Percentiles rank a stretch among this genome's conserved stretches.
Evolutionary conservation across 2,329 filamentous ascomycete genomes (phyloP).

Genomic region (Dryadomyces quercivorus): DNA sequence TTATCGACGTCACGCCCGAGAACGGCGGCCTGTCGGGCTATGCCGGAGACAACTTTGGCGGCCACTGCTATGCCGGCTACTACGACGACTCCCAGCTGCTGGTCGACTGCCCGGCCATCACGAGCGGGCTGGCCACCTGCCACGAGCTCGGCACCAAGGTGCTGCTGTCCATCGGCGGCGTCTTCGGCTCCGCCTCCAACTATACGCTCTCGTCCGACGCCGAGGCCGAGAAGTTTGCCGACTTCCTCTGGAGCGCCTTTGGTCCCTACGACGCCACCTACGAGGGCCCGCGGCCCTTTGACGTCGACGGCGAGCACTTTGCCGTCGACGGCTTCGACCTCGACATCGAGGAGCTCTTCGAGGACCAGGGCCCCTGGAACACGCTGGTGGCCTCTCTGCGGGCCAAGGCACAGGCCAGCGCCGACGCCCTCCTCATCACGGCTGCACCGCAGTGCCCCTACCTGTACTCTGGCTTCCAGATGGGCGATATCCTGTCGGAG

Average conservation of each 20-base stretch:
- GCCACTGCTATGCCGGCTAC: conserved; percentile 21
- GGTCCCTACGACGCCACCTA: conserved; percentile 20
- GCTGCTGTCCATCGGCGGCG: conserved; percentile 51
- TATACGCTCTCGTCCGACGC: conserved; percentile 20
- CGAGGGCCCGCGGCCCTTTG: conserved; percentile 29
- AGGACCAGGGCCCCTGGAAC: conserved; percentile 10
- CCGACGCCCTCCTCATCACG: conserved; percentile 28
- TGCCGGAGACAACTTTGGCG: conserved; percentile 26
- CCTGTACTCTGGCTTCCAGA: conserved; percentile 23
- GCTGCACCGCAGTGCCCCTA: conserved; percentile 33
- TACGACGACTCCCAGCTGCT: conserved; percentile 22
- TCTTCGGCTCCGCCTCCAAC: conserved; percentile 16
- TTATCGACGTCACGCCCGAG: conserved; percentile 26
- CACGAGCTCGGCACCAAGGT: conserved; percentile 49
- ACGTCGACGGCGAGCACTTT: conserved; percentile 19
- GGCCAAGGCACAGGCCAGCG: not conserved
- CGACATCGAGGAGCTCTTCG: conserved; percentile 28
- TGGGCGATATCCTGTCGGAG: conserved; percentile 27
- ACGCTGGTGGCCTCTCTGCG: conserved; percentile 8
- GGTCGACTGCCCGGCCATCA: conserved; percentile 20
- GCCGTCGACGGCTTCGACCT: conserved; percentile 41
- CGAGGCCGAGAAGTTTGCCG: conserved; percentile 22
- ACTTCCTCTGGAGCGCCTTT: conserved; percentile 25
- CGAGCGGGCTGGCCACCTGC: conserved; percentile 30
- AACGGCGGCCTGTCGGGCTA: conserved; percentile 20